A percentile compares a stretch with the other conserved stretches of the same genome.
Evolutionary conservation across 768 basidiomycete genomes (phyloP).

Genomic region (Clitopilus hobsonii): DNA sequence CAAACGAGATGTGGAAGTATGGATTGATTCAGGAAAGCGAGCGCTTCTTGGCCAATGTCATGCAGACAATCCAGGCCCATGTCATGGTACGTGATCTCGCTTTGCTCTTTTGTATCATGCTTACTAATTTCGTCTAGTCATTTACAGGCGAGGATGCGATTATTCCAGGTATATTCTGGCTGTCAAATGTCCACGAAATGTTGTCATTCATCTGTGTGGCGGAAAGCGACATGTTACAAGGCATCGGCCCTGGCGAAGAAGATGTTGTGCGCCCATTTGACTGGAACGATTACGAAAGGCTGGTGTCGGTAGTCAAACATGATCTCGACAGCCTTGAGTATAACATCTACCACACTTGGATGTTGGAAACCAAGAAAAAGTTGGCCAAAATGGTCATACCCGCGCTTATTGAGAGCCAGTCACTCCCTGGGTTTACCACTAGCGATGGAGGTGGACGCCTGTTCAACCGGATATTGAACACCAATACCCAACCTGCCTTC

Average conservation of each 20-base stretch:
- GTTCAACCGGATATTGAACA: conserved; percentile 88
- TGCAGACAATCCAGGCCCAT: conserved; percentile 96
- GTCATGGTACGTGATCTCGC: conserved; percentile 77
- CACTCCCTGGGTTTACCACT: conserved; percentile 95
- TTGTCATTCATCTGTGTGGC: conserved; percentile 98
- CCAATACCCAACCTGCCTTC: conserved; percentile 84
- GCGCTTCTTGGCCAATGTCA: conserved; percentile 95
- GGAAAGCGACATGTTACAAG: conserved; percentile 98
- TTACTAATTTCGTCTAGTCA: conserved; percentile 46
- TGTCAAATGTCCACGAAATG: conserved; percentile 99
- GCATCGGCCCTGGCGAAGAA: conserved; percentile 95
- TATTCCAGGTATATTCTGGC: conserved; percentile 96
- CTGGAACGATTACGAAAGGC: conserved; percentile 94
- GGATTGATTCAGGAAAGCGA: conserved; percentile 96
- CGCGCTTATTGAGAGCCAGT: conserved; percentile 97
- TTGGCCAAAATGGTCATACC: conserved; percentile 98
- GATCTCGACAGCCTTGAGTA: conserved; percentile 98
- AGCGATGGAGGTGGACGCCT: conserved; percentile 89
- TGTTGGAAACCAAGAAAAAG: conserved; percentile 96
- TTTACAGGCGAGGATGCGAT: conserved; percentile 94
- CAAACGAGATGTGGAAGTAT: conserved; percentile 99
- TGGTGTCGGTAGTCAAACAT: conserved; percentile 98
- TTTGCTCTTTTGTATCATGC: conserved; percentile 6
- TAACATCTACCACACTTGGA: conserved; percentile 99
- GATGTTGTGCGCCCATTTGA: conserved; percentile 89